Percentiles rank a stretch among this genome's conserved stretches.
Conservation (phyloP, 192 early-diverging fungal species). For the Dimargaris cristalligena region DNA sequence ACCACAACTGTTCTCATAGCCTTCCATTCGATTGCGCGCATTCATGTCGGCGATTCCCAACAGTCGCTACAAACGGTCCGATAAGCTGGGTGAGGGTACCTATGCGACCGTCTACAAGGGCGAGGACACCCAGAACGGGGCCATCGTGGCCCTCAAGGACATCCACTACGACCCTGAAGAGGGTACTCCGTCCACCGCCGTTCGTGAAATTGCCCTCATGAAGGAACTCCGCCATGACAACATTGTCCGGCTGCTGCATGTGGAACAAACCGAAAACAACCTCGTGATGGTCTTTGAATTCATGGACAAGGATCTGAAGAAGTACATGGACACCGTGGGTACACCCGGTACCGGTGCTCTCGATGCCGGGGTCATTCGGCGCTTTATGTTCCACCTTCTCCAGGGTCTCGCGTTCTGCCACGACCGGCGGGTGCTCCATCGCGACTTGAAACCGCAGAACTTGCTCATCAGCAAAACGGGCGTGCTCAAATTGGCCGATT, state of each 20-base stretch:
- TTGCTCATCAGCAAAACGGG: conserved; percentile 62
- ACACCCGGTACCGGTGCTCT: conserved; percentile 46
- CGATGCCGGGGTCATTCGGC: conserved; percentile 46
- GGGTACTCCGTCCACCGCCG: conserved; percentile 90
- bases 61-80: conserved; percentile 49
- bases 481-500: conserved; percentile 70
- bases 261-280: conserved; percentile 73
- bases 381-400: conserved; percentile 67
- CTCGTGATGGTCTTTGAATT: conserved; percentile 75
- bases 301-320: conserved; percentile 77
- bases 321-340: conserved; percentile 65
- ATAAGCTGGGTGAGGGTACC: conserved; percentile 95
- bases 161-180: conserved; percentile 83
- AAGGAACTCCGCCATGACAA: conserved; percentile 90
- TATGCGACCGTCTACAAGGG: conserved; percentile 88
- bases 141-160: conserved; percentile 92
- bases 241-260: conserved; percentile 68
- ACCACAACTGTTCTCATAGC: too few species aligned
- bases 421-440: conserved; percentile 65
- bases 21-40: too few species aligned
- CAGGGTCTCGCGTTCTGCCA: conserved; percentile 73
- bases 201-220: conserved; percentile 95
- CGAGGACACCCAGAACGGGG: conserved; percentile 49
- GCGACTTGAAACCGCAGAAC: conserved; percentile 78
- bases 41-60: not conserved